These are phyloP conservation scores for Endothia cerciana DNA, from an alignment of 2,329 filamentous ascomycete species.

Conservation along the genomic window DNA sequence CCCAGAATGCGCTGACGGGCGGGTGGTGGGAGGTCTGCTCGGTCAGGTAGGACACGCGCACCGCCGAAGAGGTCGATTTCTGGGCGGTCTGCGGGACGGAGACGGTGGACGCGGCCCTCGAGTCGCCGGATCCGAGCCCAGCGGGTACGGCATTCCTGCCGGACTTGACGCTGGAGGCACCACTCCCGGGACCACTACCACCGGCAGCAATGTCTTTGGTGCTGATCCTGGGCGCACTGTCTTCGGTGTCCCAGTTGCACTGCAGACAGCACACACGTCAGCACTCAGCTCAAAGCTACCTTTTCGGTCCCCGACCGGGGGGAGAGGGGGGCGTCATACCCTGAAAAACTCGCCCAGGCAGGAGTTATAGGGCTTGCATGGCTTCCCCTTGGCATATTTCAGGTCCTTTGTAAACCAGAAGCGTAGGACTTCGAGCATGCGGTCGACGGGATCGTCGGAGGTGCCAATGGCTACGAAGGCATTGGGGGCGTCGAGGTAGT, in stretches of 20 bases:
- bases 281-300: conserved; percentile 2
- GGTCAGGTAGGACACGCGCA: conserved; percentile 90
- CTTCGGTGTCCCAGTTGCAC: conserved; percentile 95
- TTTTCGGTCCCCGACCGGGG: neutral
- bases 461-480: conserved; percentile 84
- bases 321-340: conserved; percentile 59
- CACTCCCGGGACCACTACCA: conserved; percentile 42
- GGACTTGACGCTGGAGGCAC: conserved; percentile 54
- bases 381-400: conserved; percentile 98
- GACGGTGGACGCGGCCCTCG: conserved; percentile 52
- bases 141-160: conserved; percentile 36
- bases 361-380: conserved; percentile 99
- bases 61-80: conserved; percentile 50
- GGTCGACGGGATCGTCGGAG: conserved; percentile 86
- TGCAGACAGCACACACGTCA: conserved; percentile 43
- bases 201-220: conserved; percentile 49
- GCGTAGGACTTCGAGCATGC: conserved; percentile 90
- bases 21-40: conserved; percentile 98
- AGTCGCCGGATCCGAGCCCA: conserved; percentile 38
- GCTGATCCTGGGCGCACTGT: conserved; percentile 70
- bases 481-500: conserved; percentile 93
- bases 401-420: conserved; percentile 99
- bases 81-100: conserved; percentile 55
- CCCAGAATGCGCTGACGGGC: conserved; percentile 93
- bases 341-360: conserved; percentile 96